phyloP scores from a whole-genome alignment of 1,139 yeast species.

The Kodamaea plutei region DNA sequence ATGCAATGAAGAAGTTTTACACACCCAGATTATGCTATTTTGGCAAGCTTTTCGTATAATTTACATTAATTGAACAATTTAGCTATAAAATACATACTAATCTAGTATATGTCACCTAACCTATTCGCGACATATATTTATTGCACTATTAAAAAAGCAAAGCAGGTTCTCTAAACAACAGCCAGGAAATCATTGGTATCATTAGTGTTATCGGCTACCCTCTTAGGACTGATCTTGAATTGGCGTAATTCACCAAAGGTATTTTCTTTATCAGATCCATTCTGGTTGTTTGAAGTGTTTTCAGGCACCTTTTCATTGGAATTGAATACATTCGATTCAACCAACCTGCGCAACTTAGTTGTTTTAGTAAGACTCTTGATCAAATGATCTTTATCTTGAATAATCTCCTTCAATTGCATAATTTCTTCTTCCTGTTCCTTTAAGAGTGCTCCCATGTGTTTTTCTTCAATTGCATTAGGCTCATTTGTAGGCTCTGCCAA shows the following conservation, averaged over 20 bases:
- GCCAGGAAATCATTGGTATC: too few species aligned
- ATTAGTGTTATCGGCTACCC: constrained; percentile 6
- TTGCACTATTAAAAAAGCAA: too few species aligned
- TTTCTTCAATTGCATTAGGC: constrained; percentile 9
- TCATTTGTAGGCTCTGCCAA: constrained; percentile 6
- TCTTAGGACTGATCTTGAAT: constrained; percentile 22
- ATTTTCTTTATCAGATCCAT: constrained; percentile 17
- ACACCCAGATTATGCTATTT: too few species aligned
- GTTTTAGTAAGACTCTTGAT: constrained; percentile 69
- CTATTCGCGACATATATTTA: too few species aligned
- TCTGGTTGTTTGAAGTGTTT: constrained; percentile 5
- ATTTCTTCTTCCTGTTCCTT: constrained; percentile 72
- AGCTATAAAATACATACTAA: too few species aligned
- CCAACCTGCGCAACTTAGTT: constrained; percentile 47
- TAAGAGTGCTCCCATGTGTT: constrained; percentile 25
- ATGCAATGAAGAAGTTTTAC: too few species aligned
- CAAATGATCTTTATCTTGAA: constrained; percentile 70
- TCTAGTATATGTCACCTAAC: too few species aligned
- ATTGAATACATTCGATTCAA: constrained; percentile 38
- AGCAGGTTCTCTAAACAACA: too few species aligned
- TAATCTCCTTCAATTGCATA: constrained; percentile 53
- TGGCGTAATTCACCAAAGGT: constrained; percentile 17
- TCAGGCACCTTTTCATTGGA: constrained; percentile 15
- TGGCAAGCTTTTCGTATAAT: too few species aligned
- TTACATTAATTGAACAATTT: too few species aligned